phyloP scores from a whole-genome alignment of 169 alveolate genomes.

The Eimeria praecox region DNA sequence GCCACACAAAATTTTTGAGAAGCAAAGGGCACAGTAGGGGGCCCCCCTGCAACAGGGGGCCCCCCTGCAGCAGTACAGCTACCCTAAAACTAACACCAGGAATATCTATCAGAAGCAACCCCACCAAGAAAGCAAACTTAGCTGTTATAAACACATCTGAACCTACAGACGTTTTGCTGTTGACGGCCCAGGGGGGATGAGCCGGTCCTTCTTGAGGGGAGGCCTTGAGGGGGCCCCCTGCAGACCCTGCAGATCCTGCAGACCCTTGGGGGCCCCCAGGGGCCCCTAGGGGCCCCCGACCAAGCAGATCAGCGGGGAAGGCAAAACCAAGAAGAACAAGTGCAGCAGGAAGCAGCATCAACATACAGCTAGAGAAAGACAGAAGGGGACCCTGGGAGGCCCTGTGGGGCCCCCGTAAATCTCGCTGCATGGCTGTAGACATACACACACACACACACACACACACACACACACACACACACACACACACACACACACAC shows the following conservation, averaged over 20 bases:
- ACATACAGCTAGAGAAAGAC: slow-evolving; percentile 29
- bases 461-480: too few relatives aligned
- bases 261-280: slow-evolving; percentile 2
- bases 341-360: slow-evolving; percentile 50
- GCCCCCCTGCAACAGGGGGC: slow-evolving; percentile 13
- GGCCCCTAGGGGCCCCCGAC: slow-evolving; percentile 23
- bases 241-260: neutral
- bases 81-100: slow-evolving; percentile 83
- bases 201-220: neutral
- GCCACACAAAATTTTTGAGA: slow-evolving; percentile 82
- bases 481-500: too few relatives aligned
- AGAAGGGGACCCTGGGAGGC: slow-evolving; percentile 16
- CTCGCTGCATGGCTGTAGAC: neutral
- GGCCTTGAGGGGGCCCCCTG: slow-evolving; percentile 6
- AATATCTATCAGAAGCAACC: slow-evolving; percentile 85
- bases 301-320: slow-evolving; percentile 44
- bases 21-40: slow-evolving; percentile 65
- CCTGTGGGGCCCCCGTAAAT: slow-evolving; percentile 24
- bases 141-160: slow-evolving; percentile 84
- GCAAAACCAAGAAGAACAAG: slow-evolving; percentile 36
- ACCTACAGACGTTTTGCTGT: slow-evolving; percentile 16
- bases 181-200: neutral
- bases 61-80: slow-evolving; percentile 66
- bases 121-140: slow-evolving; percentile 86
- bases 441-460: too few relatives aligned